Evolutionary conservation across 1,284 basidiomycete genomes (phyloP), one percentile per base, ranked within the genome.

Genomic region (Irpex lacteus): DNA sequence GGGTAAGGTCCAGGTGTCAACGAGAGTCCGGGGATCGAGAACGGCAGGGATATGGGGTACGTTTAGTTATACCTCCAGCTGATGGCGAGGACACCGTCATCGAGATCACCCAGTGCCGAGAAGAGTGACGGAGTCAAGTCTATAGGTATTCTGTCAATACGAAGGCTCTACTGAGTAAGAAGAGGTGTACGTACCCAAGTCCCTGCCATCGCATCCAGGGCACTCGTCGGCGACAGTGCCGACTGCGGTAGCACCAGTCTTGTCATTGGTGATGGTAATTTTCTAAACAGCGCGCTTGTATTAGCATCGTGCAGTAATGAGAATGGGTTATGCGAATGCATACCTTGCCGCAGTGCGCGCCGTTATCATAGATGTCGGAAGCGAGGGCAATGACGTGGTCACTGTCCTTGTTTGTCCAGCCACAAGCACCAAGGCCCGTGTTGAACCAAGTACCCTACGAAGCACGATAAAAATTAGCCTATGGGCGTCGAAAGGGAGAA

Each of bases 401-500:
- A 66, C 64, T 73, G 65, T 76, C 64, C 40, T 67, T 68, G 66
- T 80, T 77, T 19, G 65, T 73, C 66, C 75, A 65, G 21, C 80
- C 80, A 66, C 80, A 81, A 54, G 75, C 78, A 53, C 80, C 81
- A 40, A 81, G 76, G 56, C 80, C 81, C 61, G 77, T 75, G 49
- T 76, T 61, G 67, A 76, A 81, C 73, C 74, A 81, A 49, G 79
- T 81, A 26, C 79, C 80, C 78, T 82, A 60, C 54, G 18, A 56
- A 44, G 55, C 37, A 59, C 26, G 15, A 40, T 1, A 13, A 60
- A 52, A 18, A 53, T 36, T 2, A 36, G 50, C 18, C 7, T 36
- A 56, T 36, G 21, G 19, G 8, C 18, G 3, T 60, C n/a, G n/a
- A 38, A 11, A 3, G 21, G 15, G 40, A 7, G 60, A 52, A 52